phyloP scores from a whole-genome alignment of 2,329 filamentous ascomycete species.

The Pseudopithomyces maydicus region DNA sequence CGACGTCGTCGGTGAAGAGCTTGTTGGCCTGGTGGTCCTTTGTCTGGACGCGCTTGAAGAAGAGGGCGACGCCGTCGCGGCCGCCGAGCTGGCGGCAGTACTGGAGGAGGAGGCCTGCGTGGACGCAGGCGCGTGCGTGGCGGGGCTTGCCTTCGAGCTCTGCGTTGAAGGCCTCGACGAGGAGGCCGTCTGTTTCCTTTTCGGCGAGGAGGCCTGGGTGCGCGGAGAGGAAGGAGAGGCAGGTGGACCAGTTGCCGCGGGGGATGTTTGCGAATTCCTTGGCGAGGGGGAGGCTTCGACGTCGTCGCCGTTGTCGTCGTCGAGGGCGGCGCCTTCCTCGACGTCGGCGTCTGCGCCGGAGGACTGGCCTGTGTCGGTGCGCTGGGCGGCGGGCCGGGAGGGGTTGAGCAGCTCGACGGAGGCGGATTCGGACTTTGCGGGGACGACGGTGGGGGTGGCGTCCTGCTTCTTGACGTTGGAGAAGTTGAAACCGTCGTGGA shows the following conservation, averaged over 20 bases:
- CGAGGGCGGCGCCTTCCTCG: constrained; percentile 58
- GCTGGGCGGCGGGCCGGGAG: constrained; percentile 42
- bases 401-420: constrained; percentile 78
- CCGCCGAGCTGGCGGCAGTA: constrained; percentile 93
- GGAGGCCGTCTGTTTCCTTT: constrained; percentile 85
- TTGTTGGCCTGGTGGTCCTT: constrained; percentile 87
- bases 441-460: constrained; percentile 30
- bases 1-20: constrained; percentile 91
- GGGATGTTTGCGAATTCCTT: constrained; percentile 82
- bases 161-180: constrained; percentile 90
- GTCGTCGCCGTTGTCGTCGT: constrained; percentile 67
- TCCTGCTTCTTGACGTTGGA: constrained; percentile 67
- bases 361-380: constrained; percentile 52
- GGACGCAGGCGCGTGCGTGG: constrained; percentile 84
- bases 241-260: constrained; percentile 72
- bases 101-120: constrained; percentile 89
- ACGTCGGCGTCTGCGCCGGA: constrained; percentile 67
- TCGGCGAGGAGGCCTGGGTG: constrained; percentile 82
- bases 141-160: constrained; percentile 77
- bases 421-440: constrained; percentile 23
- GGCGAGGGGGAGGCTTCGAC: constrained; percentile 79
- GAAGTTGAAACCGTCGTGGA: constrained; percentile 89
- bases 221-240: constrained; percentile 75
- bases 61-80: constrained; percentile 83
- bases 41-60: constrained; percentile 95